These are phyloP conservation scores for Alternaria infectoria DNA, from an alignment of 2,329 filamentous ascomycete species.

Conservation along the genomic window DNA sequence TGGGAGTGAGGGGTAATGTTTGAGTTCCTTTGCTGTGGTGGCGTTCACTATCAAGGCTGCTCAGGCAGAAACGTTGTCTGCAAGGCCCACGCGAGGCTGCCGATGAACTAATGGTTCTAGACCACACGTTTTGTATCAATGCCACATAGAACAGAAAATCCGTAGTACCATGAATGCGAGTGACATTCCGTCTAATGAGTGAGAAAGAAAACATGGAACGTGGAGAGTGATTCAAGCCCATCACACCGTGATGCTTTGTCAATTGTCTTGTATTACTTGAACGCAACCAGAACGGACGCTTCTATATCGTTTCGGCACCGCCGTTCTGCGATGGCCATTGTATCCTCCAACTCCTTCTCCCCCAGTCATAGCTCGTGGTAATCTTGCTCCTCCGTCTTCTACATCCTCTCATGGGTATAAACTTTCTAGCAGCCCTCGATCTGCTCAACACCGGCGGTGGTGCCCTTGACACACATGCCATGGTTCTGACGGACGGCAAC, in stretches of 20 bases:
- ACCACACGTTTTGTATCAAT: neutral
- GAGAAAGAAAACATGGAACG: neutral
- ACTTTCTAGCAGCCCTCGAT: constrained; percentile 9
- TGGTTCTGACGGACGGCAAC: constrained; percentile 42
- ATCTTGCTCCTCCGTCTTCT: neutral
- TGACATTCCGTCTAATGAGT: neutral
- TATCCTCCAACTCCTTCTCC: neutral
- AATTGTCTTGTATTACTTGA: neutral
- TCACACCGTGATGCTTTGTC: neutral
- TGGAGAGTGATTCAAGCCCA: neutral
- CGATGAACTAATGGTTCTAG: neutral
- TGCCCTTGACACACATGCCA: constrained; percentile 42
- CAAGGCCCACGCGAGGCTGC: neutral
- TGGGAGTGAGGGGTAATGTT: neutral
- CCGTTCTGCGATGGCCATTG: neutral
- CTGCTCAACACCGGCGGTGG: neutral
- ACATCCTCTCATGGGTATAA: neutral
- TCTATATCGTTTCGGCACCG: neutral
- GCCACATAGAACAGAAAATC: neutral
- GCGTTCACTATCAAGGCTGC: neutral
- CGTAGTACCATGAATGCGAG: neutral
- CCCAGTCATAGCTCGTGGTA: neutral
- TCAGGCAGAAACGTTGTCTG: neutral
- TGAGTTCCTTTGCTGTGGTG: neutral
- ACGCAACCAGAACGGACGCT: neutral